Percentiles rank a stretch among this genome's conserved stretches.
Evolutionary conservation across 1,284 basidiomycete genomes (phyloP).

Genomic region (Sporisorium scitamineum): DNA sequence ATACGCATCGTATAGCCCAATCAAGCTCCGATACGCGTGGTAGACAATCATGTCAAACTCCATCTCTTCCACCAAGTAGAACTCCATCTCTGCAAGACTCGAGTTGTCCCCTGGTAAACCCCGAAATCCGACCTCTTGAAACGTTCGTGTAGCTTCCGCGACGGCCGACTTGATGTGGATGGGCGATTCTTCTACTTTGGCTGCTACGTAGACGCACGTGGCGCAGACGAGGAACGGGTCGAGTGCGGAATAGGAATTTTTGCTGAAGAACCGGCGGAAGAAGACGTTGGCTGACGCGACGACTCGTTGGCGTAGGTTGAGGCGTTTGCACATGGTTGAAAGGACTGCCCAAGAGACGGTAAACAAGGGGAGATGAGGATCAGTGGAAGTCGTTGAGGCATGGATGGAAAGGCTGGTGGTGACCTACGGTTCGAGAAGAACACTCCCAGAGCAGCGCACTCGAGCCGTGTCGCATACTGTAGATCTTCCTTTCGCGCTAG

Average conservation of each 20-base stretch:
- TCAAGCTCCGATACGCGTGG: conserved; percentile 90
- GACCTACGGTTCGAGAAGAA: conserved; percentile 63
- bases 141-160: conserved; percentile 77
- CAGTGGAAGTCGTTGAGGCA: neutral
- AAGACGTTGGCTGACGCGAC: conserved; percentile 93
- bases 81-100: conserved; percentile 97
- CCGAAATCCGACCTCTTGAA: conserved; percentile 48
- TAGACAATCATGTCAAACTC: conserved; percentile 94
- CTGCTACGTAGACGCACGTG: conserved; percentile 93
- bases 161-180: conserved; percentile 93
- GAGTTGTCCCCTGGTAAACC: conserved; percentile 82
- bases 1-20: conserved; percentile 77
- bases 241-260: conserved; percentile 81
- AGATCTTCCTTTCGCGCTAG: conserved; percentile 60
- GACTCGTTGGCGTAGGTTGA: conserved; percentile 85
- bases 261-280: conserved; percentile 87
- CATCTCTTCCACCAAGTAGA: conserved; percentile 94
- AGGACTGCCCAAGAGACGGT: conserved; percentile 74
- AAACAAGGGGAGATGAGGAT: neutral
- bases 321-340: conserved; percentile 85
- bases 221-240: conserved; percentile 92
- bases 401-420: neutral
- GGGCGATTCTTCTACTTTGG: conserved; percentile 95
- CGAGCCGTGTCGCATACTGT: conserved; percentile 50
- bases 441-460: conserved; percentile 60